Percentiles rank a stretch among this genome's conserved stretches.
phyloP scores from a whole-genome alignment of 2,329 filamentous ascomycete species.

The Amesomyces nigricolor region DNA sequence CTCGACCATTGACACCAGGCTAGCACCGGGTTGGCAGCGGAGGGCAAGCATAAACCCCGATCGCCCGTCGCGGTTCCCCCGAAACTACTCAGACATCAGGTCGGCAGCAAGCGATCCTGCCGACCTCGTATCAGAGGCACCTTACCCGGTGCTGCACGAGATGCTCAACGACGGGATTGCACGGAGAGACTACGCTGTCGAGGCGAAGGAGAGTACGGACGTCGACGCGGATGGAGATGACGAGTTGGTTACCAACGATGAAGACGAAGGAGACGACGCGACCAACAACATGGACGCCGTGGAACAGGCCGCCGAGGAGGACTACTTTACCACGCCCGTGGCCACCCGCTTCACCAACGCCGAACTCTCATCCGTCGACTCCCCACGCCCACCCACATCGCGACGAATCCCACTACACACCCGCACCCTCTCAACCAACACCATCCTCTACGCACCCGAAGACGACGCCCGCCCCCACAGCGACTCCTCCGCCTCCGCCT shows the following conservation, averaged over 20 bases:
- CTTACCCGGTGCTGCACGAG: constrained; percentile 28
- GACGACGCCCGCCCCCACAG: constrained; percentile 35
- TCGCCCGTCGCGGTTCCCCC: constrained; percentile 39
- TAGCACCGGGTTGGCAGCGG: constrained; percentile 43
- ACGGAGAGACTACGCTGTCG: constrained; percentile 39
- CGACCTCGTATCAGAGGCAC: constrained; percentile 49
- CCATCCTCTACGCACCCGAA: constrained; percentile 75
- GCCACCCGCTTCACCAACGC: constrained; percentile 36
- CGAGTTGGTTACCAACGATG: constrained; percentile 77
- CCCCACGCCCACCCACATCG: constrained; percentile 26
- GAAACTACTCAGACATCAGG: constrained; percentile 50
- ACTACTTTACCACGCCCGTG: constrained; percentile 52
- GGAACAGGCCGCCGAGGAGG: constrained; percentile 34
- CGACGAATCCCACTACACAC: constrained; percentile 48
- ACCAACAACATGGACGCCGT: constrained; percentile 37
- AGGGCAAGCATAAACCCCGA: constrained; percentile 50
- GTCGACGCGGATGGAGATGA: constrained; percentile 86
- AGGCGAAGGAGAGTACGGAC: constrained; percentile 62
- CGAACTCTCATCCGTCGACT: constrained; percentile 31
- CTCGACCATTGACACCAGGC: constrained; percentile 43
- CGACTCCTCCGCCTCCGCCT: constrained; percentile 42
- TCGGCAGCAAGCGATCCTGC: constrained; percentile 60
- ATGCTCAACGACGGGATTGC: constrained; percentile 28
- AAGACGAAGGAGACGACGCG: constrained; percentile 53
- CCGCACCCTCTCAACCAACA: constrained; percentile 73